These are phyloP conservation scores for Acrasis kona DNA, from an alignment of 78 protist species.

Conservation along the genomic window DNA sequence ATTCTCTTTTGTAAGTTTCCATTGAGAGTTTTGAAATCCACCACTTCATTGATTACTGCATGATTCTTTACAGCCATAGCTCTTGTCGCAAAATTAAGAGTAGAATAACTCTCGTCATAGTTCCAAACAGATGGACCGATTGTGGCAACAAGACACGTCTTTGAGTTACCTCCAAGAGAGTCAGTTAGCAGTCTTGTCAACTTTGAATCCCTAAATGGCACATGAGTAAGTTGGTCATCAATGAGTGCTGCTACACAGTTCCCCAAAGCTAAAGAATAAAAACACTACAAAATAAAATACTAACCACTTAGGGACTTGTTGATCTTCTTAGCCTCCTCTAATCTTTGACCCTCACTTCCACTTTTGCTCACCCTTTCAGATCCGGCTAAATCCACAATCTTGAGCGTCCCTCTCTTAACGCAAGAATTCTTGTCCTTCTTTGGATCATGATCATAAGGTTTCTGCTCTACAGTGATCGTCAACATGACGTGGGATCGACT, in stretches of 20 bases:
- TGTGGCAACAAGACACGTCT: conserved; percentile 13
- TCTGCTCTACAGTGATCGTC: not conserved
- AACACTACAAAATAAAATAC: not conserved
- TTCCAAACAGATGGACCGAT: conserved; percentile 4
- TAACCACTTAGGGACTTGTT: conserved; percentile 49
- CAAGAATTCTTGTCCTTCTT: too few species aligned
- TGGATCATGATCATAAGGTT: not conserved
- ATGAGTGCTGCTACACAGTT: conserved; percentile 4
- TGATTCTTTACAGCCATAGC: conserved; percentile 41
- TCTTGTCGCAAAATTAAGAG: conserved; percentile 45
- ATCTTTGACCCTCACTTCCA: conserved; percentile 32
- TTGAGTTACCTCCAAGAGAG: conserved; percentile 25
- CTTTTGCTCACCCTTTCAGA: conserved; percentile 35
- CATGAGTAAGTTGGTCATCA: not conserved
- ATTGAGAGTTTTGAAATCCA: conserved; percentile 19
- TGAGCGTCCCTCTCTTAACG: conserved; percentile 19
- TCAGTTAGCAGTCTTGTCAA: conserved; percentile 24
- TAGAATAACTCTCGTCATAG: conserved; percentile 1
- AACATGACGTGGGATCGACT: conserved; percentile 46
- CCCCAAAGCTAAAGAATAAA: not conserved
- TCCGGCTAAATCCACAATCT: conserved; percentile 50
- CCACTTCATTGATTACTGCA: conserved; percentile 25
- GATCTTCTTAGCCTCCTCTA: conserved; percentile 54
- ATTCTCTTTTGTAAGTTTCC: not conserved
- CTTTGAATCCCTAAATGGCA: conserved; percentile 28